A percentile compares a stretch with the other conserved stretches of the same genome.
phyloP scores from a whole-genome alignment of 306 rosid genomes.

The Quercus glauca region DNA sequence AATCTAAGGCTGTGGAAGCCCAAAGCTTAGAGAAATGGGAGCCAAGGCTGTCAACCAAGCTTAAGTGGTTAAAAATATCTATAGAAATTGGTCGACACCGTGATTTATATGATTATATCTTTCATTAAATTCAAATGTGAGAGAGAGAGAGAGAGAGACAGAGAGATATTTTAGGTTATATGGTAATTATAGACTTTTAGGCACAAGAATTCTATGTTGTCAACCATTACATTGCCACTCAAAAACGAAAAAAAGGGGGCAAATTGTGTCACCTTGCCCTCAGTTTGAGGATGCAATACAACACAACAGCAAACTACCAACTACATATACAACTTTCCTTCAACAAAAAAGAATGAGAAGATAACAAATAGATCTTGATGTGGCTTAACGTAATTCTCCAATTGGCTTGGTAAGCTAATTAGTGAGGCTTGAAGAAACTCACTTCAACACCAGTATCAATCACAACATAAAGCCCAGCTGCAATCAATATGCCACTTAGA shows the following conservation, averaged over 20 bases:
- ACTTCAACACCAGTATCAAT: constrained; percentile 58
- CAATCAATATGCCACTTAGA: constrained; percentile 42
- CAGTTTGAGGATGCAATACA: not conserved
- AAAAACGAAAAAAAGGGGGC: not conserved
- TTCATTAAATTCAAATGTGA: not conserved
- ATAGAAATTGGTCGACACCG: no score
- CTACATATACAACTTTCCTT: not conserved
- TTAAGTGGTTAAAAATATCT: no score
- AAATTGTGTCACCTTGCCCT: not conserved
- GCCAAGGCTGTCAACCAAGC: no score
- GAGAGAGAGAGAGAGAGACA: not conserved
- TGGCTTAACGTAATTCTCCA: not conserved
- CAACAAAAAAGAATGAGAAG: not conserved
- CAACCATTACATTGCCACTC: not conserved
- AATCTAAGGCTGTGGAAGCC: no score
- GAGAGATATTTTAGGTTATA: not conserved
- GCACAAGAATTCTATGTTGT: not conserved
- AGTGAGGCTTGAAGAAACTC: constrained; percentile 69
- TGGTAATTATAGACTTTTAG: not conserved
- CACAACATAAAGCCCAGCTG: constrained; percentile 58
- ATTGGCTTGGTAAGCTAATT: not conserved
- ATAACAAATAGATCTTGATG: not conserved
- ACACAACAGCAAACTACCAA: not conserved
- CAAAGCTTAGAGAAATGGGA: no score
- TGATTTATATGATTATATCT: no score